Percentiles rank a stretch among this genome's conserved stretches.
phyloP scores from a whole-genome alignment of 1,139 yeast genomes.

The Geotrichum carabidarum region DNA sequence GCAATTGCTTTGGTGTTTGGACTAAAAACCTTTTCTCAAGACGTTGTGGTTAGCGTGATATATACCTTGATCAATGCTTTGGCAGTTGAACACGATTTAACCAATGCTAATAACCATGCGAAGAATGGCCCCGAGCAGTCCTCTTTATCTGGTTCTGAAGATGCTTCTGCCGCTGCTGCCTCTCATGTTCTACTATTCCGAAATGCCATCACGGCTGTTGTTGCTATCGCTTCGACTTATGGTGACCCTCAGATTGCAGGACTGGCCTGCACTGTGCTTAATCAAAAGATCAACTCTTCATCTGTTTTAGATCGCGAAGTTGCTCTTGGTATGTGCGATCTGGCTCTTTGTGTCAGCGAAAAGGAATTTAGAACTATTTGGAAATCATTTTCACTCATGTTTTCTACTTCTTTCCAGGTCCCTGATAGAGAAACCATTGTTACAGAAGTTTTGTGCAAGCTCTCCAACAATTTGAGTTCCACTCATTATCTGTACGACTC shows the following conservation, averaged over 20 bases:
- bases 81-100: conserved; percentile 47
- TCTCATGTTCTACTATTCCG: conserved; percentile 17
- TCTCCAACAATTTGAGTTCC: conserved; percentile 43
- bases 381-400: conserved; percentile 37
- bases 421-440: conserved; percentile 35
- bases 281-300: conserved; percentile 64
- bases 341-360: conserved; percentile 56
- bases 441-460: conserved; percentile 37
- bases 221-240: conserved; percentile 63
- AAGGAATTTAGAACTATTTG: conserved; percentile 55
- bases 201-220: conserved; percentile 65
- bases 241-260: conserved; percentile 74
- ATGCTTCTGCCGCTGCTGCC: conserved; percentile 27
- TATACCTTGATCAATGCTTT: conserved; percentile 77
- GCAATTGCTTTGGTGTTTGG: conserved; percentile 44
- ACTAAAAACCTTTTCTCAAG: conserved; percentile 54
- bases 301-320: conserved; percentile 38
- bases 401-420: conserved; percentile 14
- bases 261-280: conserved; percentile 72
- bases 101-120: conserved; percentile 30
- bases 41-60: conserved; percentile 78
- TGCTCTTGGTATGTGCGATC: conserved; percentile 53
- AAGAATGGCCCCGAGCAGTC: conserved; percentile 11
- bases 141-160: conserved; percentile 23
- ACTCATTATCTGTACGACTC: conserved; percentile 48